Conservation (phyloP, 2,329 filamentous ascomycete species). For the Chaetoscypha palmicola region DNA sequence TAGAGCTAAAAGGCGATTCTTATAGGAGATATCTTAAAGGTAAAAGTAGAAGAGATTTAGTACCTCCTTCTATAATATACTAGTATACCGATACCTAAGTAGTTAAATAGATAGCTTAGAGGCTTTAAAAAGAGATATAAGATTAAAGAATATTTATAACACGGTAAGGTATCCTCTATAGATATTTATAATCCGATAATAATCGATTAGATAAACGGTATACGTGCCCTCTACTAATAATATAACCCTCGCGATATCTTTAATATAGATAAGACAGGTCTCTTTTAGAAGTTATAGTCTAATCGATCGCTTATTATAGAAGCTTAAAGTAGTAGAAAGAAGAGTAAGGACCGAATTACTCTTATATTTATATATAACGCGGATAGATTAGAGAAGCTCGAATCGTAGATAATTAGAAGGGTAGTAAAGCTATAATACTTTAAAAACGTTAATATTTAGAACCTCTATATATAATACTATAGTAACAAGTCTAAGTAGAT, state of each 20-base stretch:
- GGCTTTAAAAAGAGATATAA: conserved; percentile 8
- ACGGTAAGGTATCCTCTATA: conserved; percentile 2
- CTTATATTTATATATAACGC: conserved; percentile 2
- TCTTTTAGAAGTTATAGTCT: background rate
- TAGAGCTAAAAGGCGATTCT: conserved; percentile 4
- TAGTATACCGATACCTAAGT: background rate
- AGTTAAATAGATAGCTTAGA: conserved; percentile 2
- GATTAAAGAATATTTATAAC: conserved; percentile 4
- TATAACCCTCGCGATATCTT: background rate
- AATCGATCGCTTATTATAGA: conserved; percentile 3
- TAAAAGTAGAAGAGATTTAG: conserved; percentile 2
- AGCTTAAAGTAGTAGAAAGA: conserved; percentile 1
- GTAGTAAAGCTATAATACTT: conserved; percentile 3
- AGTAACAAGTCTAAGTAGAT: conserved; percentile 11
- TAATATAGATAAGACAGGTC: conserved; percentile 2
- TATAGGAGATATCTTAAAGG: conserved; percentile 8
- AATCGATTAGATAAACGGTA: too few species aligned
- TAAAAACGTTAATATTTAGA: conserved; percentile 1
- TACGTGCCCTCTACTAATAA: too few species aligned
- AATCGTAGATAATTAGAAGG: conserved; percentile 2
- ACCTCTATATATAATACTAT: conserved; percentile 1
- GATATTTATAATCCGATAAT: conserved; percentile 1
- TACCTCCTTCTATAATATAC: background rate
- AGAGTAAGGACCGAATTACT: conserved; percentile 4
- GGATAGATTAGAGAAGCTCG: background rate